A percentile compares a stretch with the other conserved stretches of the same genome.
These are phyloP conservation scores for Dendrocalamus sinicus DNA, from an alignment of 176 grass and related monocot genomes.

Conservation along the genomic window DNA sequence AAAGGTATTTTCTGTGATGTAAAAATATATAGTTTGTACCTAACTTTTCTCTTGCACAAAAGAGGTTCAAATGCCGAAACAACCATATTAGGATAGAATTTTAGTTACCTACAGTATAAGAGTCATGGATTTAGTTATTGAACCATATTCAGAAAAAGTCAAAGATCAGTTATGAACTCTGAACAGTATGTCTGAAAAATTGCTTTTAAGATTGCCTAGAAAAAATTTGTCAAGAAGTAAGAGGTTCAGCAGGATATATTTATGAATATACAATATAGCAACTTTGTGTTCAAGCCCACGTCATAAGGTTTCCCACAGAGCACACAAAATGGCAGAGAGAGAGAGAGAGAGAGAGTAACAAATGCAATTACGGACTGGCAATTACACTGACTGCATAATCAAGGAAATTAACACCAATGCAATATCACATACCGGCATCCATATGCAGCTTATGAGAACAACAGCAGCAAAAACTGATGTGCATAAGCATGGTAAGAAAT, in stretches of 20 bases:
- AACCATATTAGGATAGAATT: neutral
- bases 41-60: neutral
- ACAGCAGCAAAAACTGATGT: no score
- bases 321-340: no score
- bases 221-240: neutral
- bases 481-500: no score
- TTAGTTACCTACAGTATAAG: neutral
- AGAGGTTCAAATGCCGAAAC: neutral
- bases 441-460: no score
- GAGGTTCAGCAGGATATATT: neutral
- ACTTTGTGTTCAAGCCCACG: neutral
- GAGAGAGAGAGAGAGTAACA: no score
- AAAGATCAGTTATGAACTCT: neutral
- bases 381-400: no score
- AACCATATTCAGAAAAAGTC: neutral
- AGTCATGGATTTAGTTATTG: neutral
- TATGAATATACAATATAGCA: neutral
- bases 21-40: neutral
- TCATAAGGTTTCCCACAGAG: neutral
- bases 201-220: neutral
- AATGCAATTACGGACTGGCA: no score
- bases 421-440: no score
- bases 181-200: neutral
- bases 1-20: neutral
- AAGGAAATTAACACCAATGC: no score